These are phyloP conservation scores for Amniculicola lignicola DNA, from an alignment of 495 filamentous ascomycete genomes.

Conservation along the genomic window DNA sequence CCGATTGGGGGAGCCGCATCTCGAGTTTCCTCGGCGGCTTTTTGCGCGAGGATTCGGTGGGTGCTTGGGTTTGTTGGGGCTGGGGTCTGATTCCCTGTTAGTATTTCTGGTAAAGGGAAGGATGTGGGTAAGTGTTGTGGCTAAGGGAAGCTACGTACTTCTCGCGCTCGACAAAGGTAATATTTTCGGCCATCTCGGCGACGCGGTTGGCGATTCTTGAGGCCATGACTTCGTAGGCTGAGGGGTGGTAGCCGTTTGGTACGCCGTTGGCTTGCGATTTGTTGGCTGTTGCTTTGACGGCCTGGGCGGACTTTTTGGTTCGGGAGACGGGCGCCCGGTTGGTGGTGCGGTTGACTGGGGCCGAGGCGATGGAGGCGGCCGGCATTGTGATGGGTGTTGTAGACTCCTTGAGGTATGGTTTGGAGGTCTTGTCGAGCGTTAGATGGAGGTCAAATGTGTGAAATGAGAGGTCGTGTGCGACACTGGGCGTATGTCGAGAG, in stretches of 20 bases:
- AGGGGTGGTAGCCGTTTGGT: constrained; percentile 21
- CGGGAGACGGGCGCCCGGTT: constrained; percentile 16
- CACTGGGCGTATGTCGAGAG: constrained; percentile 9
- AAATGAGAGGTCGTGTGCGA: constrained; percentile 2
- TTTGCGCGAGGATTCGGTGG: constrained; percentile 3
- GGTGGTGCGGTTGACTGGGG: constrained; percentile 25
- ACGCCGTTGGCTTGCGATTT: constrained; percentile 22
- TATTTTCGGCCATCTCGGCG: constrained; percentile 46
- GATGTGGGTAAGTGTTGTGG: background rate
- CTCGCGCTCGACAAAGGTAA: constrained; percentile 43
- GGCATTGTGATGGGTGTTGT: constrained; percentile 11
- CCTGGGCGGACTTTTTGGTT: constrained; percentile 24
- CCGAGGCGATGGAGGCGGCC: constrained; percentile 17
- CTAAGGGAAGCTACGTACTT: constrained; percentile 28
- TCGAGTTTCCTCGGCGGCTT: constrained; percentile 44
- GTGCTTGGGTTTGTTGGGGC: constrained; percentile 11
- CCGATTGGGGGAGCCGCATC: constrained; percentile 36
- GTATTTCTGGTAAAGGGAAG: background rate
- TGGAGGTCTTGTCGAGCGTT: constrained; percentile 8
- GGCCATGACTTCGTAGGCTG: constrained; percentile 44
- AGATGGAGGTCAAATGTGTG: background rate
- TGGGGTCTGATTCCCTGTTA: constrained; percentile 2
- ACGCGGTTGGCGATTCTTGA: constrained; percentile 42
- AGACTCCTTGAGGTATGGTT: background rate
- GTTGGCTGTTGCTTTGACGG: too few species aligned